Percentiles rank a stretch among this genome's conserved stretches.
Conservation (phyloP, 129 eudicot species). For the Calendula officinalis region DNA sequence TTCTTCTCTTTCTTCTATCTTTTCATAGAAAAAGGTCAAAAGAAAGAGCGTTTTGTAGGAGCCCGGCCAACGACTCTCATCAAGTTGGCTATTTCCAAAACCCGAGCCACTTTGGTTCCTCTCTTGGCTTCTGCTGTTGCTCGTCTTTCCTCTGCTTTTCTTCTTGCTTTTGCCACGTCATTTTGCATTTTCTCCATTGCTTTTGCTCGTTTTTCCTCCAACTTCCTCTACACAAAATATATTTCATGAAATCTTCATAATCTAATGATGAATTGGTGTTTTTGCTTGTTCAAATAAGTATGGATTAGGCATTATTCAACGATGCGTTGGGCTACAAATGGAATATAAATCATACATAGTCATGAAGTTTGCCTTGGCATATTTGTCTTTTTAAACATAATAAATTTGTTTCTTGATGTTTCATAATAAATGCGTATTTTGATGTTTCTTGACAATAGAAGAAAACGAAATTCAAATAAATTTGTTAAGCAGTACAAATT, state of each 20-base stretch:
- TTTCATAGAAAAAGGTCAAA: slow-evolving; percentile 24
- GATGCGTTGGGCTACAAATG: no score
- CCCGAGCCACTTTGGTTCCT: slow-evolving; percentile 85
- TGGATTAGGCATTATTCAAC: no score
- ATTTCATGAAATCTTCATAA: background rate
- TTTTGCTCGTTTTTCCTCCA: slow-evolving; percentile 93
- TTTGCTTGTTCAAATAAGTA: background rate
- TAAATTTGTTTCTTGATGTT: no score
- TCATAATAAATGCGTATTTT: no score
- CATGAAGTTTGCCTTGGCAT: no score
- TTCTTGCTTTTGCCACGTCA: slow-evolving; percentile 82
- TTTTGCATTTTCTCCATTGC: slow-evolving; percentile 90
- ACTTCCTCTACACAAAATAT: slow-evolving; percentile 50
- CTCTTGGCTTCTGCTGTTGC: slow-evolving; percentile 93
- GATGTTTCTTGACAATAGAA: no score
- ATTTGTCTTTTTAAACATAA: no score
- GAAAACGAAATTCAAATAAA: no score
- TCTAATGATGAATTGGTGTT: background rate
- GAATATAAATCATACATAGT: no score
- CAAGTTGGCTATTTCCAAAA: slow-evolving; percentile 76
- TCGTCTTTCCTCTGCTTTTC: slow-evolving; percentile 91
- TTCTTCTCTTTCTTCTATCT: background rate
- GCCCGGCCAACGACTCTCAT: slow-evolving; percentile 83
- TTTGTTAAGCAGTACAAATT: no score
- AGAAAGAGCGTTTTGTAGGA: slow-evolving; percentile 77